phyloP scores from a whole-genome alignment of 2,329 filamentous ascomycete genomes.

The Scleromitrula shiraiana region DNA sequence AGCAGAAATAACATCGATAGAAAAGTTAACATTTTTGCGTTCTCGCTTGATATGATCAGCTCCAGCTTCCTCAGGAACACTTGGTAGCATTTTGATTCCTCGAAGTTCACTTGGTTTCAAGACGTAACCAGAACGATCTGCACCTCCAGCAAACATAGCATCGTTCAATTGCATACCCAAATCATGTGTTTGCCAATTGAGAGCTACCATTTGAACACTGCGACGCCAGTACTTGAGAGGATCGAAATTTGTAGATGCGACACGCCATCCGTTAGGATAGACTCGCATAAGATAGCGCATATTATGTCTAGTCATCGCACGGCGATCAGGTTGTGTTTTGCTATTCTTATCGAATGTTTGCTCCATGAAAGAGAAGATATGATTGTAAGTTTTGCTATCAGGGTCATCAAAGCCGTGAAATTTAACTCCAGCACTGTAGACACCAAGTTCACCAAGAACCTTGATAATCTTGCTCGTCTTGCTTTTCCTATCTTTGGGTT shows the following conservation, averaged over 20 bases:
- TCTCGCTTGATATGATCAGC: constrained; percentile 56
- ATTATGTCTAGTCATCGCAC: constrained; percentile 80
- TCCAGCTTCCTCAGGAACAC: constrained; percentile 41
- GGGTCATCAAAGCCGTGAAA: constrained; percentile 71
- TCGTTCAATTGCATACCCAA: constrained; percentile 93
- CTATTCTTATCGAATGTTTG: constrained; percentile 76
- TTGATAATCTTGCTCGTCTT: constrained; percentile 79
- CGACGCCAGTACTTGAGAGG: constrained; percentile 89
- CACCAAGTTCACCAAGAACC: constrained; percentile 74
- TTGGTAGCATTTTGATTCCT: constrained; percentile 54
- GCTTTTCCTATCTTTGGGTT: constrained; percentile 48
- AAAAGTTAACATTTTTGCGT: constrained; percentile 76
- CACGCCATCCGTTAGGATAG: constrained; percentile 75
- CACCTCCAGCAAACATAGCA: constrained; percentile 91
- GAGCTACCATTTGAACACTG: constrained; percentile 92
- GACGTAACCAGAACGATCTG: constrained; percentile 83
- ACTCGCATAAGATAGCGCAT: constrained; percentile 87
- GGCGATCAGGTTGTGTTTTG: constrained; percentile 66
- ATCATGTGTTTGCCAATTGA: constrained; percentile 99
- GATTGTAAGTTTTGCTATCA: constrained; percentile 82
- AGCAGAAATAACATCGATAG: constrained; percentile 83
- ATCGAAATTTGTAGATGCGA: constrained; percentile 90
- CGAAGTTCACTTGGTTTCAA: constrained; percentile 85
- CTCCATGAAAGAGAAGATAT: constrained; percentile 93
- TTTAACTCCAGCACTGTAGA: constrained; percentile 68